Evolutionary conservation across 1,284 basidiomycete species (phyloP).

Genomic region (Bondarzewia mesenterica): DNA sequence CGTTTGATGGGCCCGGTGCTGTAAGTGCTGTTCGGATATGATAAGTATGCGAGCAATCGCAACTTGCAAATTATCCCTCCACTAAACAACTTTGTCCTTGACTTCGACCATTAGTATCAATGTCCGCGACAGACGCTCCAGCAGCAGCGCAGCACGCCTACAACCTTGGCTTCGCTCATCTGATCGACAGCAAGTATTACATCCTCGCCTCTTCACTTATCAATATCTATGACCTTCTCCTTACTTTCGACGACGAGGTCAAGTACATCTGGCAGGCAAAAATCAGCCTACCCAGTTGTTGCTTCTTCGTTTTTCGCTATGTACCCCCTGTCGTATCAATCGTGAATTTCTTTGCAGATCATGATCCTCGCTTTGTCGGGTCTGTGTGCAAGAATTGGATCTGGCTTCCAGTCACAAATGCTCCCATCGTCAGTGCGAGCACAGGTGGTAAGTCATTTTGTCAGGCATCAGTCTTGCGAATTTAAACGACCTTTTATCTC

Average conservation of each 20-base stretch:
- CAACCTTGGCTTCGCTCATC: not conserved
- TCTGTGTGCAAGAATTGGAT: not conserved
- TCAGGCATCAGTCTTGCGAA: not conserved
- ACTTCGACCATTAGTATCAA: too few species aligned
- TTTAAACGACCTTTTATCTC: not conserved
- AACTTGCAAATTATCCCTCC: too few species aligned
- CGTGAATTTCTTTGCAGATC: not conserved
- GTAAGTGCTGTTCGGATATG: too few species aligned
- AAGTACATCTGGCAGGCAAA: not conserved
- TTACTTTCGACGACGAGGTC: not conserved
- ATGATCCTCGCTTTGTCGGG: not conserved
- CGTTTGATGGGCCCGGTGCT: too few species aligned
- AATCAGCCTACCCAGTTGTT: not conserved
- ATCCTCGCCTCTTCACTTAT: not conserved
- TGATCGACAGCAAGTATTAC: not conserved
- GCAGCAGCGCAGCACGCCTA: not conserved
- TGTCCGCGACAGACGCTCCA: not conserved
- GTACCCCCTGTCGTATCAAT: not conserved
- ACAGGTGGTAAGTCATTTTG: not conserved
- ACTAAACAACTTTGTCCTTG: not conserved
- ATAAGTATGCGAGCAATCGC: too few species aligned
- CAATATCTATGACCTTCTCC: not conserved
- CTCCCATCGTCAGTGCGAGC: not conserved
- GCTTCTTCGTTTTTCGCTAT: not conserved
- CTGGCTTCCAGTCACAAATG: not conserved